Conservation (phyloP, 805 yeast species). For the Wickerhamomyces hampshirensis region DNA sequence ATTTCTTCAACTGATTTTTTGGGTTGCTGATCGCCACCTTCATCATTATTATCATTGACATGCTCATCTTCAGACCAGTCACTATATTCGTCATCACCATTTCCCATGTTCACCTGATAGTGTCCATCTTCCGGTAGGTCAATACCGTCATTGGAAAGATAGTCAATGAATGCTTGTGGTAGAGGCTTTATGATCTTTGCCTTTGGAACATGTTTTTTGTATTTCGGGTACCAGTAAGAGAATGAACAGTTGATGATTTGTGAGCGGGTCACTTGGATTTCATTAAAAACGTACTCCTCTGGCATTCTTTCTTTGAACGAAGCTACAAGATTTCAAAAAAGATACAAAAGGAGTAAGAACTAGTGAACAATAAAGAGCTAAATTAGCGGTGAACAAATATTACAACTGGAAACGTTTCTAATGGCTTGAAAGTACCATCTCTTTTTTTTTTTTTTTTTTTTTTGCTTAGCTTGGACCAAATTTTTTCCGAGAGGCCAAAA, state of each 20-base stretch:
- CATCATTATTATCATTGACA: slow-evolving; percentile 20
- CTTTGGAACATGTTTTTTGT: slow-evolving; percentile 44
- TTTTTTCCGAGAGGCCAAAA: too few species aligned
- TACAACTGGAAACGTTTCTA: too few species aligned
- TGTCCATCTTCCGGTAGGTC: slow-evolving; percentile 46
- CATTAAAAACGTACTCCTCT: slow-evolving; percentile 19
- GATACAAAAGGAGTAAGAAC: not conserved
- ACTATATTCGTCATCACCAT: slow-evolving; percentile 63
- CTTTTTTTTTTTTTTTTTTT: too few species aligned
- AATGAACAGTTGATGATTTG: slow-evolving; percentile 50
- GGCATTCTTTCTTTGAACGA: slow-evolving; percentile 2
- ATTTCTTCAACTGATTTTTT: slow-evolving; percentile 16
- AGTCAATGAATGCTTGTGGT: slow-evolving; percentile 53
- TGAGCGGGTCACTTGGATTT: slow-evolving; percentile 26
- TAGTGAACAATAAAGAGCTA: not conserved
- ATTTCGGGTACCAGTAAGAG: slow-evolving; percentile 56
- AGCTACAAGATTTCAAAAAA: too few species aligned
- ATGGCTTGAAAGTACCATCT: too few species aligned
- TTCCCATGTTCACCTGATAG: slow-evolving; percentile 30
- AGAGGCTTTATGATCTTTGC: slow-evolving; percentile 51
- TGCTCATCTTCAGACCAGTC: slow-evolving; percentile 56
- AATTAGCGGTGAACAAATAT: too few species aligned
- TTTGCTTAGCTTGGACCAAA: too few species aligned
- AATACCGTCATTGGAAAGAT: slow-evolving; percentile 65
- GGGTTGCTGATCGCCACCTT: slow-evolving; percentile 11